These are phyloP conservation scores for Flaveria sonorensis DNA, from an alignment of 129 eudicot genomes.

Conservation along the genomic window DNA sequence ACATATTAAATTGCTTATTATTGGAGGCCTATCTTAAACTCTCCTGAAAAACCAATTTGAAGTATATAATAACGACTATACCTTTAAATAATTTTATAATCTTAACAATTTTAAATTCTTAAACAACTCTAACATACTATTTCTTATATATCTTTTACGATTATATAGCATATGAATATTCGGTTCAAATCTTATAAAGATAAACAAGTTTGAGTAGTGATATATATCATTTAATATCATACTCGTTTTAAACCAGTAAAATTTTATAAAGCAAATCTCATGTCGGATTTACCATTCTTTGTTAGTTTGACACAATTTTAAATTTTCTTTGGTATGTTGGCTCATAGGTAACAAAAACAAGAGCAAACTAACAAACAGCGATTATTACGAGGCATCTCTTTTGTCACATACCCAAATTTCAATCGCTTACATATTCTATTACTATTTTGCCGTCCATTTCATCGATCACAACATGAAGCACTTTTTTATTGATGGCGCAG, in stretches of 20 bases:
- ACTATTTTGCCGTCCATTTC: conserved; percentile 18
- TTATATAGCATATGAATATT: too few relatives aligned
- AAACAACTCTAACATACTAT: too few relatives aligned
- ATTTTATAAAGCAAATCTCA: too few relatives aligned
- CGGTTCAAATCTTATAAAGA: too few relatives aligned
- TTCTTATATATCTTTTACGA: too few relatives aligned
- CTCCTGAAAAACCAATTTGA: not conserved
- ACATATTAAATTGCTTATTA: too few relatives aligned
- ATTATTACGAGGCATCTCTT: conserved; percentile 20
- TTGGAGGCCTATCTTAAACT: too few relatives aligned
- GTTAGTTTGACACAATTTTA: not conserved
- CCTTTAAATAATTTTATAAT: too few relatives aligned
- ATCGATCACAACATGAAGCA: not conserved
- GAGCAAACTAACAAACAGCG: conserved; percentile 2
- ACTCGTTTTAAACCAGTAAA: not conserved
- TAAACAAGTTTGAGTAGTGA: not conserved
- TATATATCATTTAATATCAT: too few relatives aligned
- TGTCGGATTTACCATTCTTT: not conserved
- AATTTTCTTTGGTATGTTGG: not conserved
- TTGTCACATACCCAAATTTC: conserved; percentile 20
- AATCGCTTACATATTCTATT: not conserved
- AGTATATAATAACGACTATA: too few relatives aligned
- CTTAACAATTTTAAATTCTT: too few relatives aligned
- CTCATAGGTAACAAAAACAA: conserved; percentile 19
- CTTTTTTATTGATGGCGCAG: not conserved